Conservation (phyloP, 2,329 filamentous ascomycete species). For the Arthroderma uncinatum region DNA sequence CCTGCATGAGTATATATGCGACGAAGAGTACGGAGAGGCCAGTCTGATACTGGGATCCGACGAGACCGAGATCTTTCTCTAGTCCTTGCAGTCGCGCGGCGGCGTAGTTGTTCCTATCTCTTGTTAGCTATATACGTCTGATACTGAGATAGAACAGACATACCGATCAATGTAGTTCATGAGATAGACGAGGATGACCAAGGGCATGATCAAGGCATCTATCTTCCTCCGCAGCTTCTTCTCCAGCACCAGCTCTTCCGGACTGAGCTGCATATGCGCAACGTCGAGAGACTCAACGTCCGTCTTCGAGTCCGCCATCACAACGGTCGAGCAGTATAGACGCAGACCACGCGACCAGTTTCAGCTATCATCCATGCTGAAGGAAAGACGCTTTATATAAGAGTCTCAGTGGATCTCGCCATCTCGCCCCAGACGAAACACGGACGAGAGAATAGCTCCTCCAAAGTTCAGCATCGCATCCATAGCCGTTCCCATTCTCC, state of each 20-base stretch:
- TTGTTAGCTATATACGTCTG: not conserved
- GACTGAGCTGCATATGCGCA: conserved; percentile 10
- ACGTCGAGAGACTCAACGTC: not conserved
- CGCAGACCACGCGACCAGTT: too few species aligned
- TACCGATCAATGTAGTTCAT: conserved; percentile 39
- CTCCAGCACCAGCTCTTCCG: conserved; percentile 28
- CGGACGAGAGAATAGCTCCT: too few species aligned
- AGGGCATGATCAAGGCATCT: conserved; percentile 31
- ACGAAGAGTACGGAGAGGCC: conserved; percentile 37
- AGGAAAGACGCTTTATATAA: too few species aligned
- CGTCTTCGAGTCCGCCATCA: not conserved
- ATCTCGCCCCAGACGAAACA: too few species aligned
- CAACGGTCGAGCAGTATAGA: not conserved
- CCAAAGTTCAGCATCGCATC: too few species aligned
- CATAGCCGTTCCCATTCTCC: too few species aligned
- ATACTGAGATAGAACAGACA: conserved; percentile 11
- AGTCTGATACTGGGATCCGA: conserved; percentile 30
- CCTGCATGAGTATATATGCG: conserved; percentile 37
- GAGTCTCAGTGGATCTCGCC: too few species aligned
- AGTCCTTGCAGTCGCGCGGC: conserved; percentile 36
- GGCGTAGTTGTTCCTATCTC: conserved; percentile 37
- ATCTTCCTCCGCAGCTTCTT: conserved; percentile 30
- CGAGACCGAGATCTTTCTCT: conserved; percentile 27
- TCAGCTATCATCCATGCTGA: too few species aligned
- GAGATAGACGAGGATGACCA: conserved; percentile 33